Conservation (phyloP, 805 yeast genomes). For the Starmerella vitae region DNA sequence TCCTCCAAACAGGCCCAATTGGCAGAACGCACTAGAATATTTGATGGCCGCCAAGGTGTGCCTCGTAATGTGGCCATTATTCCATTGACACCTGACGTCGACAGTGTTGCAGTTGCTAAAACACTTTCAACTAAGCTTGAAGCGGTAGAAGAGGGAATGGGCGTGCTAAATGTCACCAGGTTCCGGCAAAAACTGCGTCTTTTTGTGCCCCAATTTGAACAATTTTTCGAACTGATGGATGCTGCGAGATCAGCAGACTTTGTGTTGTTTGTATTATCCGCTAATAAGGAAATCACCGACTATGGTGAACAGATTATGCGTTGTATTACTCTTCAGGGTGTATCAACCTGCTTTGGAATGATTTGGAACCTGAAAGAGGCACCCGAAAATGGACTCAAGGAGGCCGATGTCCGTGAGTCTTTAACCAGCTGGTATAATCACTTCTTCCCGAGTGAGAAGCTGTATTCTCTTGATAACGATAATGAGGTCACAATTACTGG, state of each 20-base stretch:
- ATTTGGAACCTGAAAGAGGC: conserved; percentile 57
- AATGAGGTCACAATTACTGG: conserved; percentile 63
- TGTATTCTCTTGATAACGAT: conserved; percentile 52
- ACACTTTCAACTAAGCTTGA: conserved; percentile 12
- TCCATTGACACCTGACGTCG: conserved; percentile 62
- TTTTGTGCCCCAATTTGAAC: conserved; percentile 48
- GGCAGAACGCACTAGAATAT: conserved; percentile 48
- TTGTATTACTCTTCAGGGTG: conserved; percentile 84
- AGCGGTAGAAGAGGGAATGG: conserved; percentile 14
- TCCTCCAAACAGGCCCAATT: conserved; percentile 50
- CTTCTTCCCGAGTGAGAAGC: conserved; percentile 68
- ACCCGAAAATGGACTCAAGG: conserved; percentile 58
- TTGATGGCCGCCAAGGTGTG: conserved; percentile 67
- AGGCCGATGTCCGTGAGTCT: conserved; percentile 52
- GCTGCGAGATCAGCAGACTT: conserved; percentile 82
- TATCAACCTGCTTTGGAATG: conserved; percentile 66
- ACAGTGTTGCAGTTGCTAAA: conserved; percentile 25
- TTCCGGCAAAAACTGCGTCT: conserved; percentile 64
- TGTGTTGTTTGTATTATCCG: conserved; percentile 80
- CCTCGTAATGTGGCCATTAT: conserved; percentile 73
- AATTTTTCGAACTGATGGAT: conserved; percentile 61
- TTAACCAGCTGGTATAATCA: conserved; percentile 53
- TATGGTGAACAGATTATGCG: conserved; percentile 84
- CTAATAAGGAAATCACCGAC: conserved; percentile 66
- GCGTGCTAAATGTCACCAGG: conserved; percentile 40